phyloP scores from a whole-genome alignment of 2,329 filamentous ascomycete species.

The Botrytis fabae region DNA sequence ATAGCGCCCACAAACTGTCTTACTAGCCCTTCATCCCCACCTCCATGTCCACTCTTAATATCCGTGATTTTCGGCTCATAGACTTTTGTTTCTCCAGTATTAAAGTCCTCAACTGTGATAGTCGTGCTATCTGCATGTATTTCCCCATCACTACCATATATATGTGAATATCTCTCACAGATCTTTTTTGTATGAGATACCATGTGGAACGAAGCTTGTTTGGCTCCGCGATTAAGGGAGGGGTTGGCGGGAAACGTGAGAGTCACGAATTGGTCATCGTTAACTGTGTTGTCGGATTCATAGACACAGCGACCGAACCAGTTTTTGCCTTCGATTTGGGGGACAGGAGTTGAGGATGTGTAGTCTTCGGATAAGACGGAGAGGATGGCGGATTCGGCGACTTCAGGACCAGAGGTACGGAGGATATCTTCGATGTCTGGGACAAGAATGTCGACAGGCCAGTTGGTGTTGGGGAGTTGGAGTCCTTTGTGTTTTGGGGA shows the following conservation, averaged over 20 bases:
- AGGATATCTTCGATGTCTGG: constrained; percentile 85
- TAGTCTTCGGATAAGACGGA: constrained; percentile 53
- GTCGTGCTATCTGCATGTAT: constrained; percentile 78
- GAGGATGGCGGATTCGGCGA: constrained; percentile 50
- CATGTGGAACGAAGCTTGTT: constrained; percentile 92
- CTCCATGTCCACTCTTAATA: constrained; percentile 62
- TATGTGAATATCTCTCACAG: constrained; percentile 79
- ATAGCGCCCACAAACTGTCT: constrained; percentile 82
- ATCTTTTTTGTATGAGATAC: constrained; percentile 84
- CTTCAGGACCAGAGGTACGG: constrained; percentile 45
- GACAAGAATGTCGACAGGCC: constrained; percentile 88
- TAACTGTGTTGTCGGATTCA: constrained; percentile 89
- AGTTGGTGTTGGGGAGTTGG: constrained; percentile 64
- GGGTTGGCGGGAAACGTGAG: constrained; percentile 64
- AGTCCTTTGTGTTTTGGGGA: constrained; percentile 55
- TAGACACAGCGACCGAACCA: constrained; percentile 97
- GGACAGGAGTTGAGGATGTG: constrained; percentile 49
- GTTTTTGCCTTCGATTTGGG: constrained; percentile 54
- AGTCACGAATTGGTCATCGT: constrained; percentile 88
- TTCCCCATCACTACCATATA: constrained; percentile 87
- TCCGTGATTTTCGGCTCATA: constrained; percentile 61
- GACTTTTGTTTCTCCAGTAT: constrained; percentile 50
- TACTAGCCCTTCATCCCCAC: constrained; percentile 77
- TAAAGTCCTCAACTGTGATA: constrained; percentile 76
- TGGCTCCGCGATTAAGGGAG: constrained; percentile 54